phyloP scores from a whole-genome alignment of 176 grass and related monocot species.

The Paspalum vaginatum region DNA sequence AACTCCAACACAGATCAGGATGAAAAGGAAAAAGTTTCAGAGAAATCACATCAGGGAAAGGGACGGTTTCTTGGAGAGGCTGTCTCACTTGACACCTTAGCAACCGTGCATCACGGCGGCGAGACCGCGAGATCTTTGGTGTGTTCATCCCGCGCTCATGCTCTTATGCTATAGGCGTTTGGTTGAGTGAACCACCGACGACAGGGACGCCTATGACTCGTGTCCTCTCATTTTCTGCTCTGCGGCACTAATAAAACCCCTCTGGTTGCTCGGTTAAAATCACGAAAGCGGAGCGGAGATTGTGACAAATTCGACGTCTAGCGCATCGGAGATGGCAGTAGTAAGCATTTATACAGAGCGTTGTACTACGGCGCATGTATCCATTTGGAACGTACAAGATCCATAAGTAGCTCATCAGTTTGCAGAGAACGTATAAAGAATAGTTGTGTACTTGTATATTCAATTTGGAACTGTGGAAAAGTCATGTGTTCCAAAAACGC shows the following conservation, averaged over 20 bases:
- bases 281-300: conserved; percentile 16
- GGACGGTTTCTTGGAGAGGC: neutral
- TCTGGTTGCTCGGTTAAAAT: conserved; percentile 44
- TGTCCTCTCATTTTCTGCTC: conserved; percentile 8
- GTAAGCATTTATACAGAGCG: too few species aligned
- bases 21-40: neutral
- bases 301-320: neutral
- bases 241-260: conserved; percentile 23
- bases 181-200: conserved; percentile 40
- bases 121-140: neutral
- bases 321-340: neutral
- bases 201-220: neutral
- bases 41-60: neutral
- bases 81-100: neutral
- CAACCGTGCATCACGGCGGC: neutral
- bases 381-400: too few species aligned
- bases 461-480: neutral
- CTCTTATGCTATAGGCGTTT: conserved; percentile 28
- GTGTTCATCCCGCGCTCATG: neutral
- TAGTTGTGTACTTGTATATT: too few species aligned
- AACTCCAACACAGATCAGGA: neutral
- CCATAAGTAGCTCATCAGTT: neutral
- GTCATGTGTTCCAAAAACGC: neutral
- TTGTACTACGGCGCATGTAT: neutral
- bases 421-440: too few species aligned